Conservation (phyloP, 176 grass and related monocot species). For the Cenchrus americanus region DNA sequence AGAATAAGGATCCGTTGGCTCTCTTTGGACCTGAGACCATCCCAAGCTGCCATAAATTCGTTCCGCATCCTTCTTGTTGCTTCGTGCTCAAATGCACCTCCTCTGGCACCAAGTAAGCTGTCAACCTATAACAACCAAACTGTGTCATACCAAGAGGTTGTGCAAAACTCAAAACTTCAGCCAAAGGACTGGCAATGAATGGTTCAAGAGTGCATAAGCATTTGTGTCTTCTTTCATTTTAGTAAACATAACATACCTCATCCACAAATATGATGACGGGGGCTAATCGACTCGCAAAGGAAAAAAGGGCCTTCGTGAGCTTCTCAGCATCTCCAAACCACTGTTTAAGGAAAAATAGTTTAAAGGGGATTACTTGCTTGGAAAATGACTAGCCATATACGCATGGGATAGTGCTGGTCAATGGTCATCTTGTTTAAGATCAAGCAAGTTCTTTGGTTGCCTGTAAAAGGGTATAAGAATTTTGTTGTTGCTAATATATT, state of each 20-base stretch:
- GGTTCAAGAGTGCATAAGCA: background rate
- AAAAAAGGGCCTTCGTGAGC: slow-evolving; percentile 95
- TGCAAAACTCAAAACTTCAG: slow-evolving; percentile 2
- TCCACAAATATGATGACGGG: slow-evolving; percentile 99
- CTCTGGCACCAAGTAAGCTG: slow-evolving; percentile 92
- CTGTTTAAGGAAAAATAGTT: slow-evolving; percentile 49
- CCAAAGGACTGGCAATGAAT: background rate
- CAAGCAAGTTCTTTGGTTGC: slow-evolving; percentile 20
- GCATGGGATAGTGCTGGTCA: background rate
- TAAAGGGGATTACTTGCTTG: slow-evolving; percentile 31
- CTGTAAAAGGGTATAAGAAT: background rate
- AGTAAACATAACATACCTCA: slow-evolving; percentile 66
- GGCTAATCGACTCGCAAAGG: slow-evolving; percentile 81
- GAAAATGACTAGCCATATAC: slow-evolving; percentile 35
- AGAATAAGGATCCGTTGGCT: slow-evolving; percentile 93
- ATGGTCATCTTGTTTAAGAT: slow-evolving; percentile 20
- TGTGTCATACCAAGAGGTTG: slow-evolving; percentile 1
- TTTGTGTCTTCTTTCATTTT: slow-evolving; percentile 23
- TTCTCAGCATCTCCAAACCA: slow-evolving; percentile 99
- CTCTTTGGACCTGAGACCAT: slow-evolving; percentile 92
- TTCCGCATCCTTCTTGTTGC: slow-evolving; percentile 96
- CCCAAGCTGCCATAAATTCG: slow-evolving; percentile 99
- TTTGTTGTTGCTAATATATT: background rate
- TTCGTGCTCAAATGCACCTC: slow-evolving; percentile 95
- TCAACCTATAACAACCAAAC: slow-evolving; percentile 73